Conservation (phyloP, 2,329 filamentous ascomycete species). For the Monosporascus sp. region DNA sequence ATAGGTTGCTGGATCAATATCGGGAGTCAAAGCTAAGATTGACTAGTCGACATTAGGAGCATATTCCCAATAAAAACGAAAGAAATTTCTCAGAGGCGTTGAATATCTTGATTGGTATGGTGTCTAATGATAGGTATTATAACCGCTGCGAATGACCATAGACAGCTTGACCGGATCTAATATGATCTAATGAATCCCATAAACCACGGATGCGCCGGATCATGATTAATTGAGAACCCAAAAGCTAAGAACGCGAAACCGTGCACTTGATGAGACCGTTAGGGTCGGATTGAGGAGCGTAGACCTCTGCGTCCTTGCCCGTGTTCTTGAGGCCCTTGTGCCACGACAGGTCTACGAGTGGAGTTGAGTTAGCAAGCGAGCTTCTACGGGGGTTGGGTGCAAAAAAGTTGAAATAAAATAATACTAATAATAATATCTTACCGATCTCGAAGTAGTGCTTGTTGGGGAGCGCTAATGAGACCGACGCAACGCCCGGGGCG, state of each 20-base stretch:
- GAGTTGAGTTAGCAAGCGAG: not conserved
- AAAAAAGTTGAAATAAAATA: too few relatives aligned
- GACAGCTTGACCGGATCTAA: slow-evolving; percentile 1
- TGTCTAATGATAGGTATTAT: slow-evolving; percentile 12
- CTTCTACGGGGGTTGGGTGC: not conserved
- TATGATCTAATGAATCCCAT: slow-evolving; percentile 2
- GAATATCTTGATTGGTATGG: slow-evolving; percentile 8
- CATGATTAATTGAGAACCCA: slow-evolving; percentile 6
- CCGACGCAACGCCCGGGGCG: slow-evolving; percentile 65
- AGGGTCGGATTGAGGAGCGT: slow-evolving; percentile 84
- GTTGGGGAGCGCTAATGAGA: slow-evolving; percentile 85
- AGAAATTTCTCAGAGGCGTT: not conserved
- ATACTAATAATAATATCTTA: too few relatives aligned
- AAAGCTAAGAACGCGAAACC: slow-evolving; percentile 55
- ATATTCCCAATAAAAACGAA: not conserved
- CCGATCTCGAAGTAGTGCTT: slow-evolving; percentile 98
- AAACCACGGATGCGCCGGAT: slow-evolving; percentile 12
- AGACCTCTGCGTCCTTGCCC: slow-evolving; percentile 91
- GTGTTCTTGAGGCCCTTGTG: slow-evolving; percentile 94
- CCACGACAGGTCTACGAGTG: slow-evolving; percentile 78
- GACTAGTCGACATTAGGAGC: not conserved
- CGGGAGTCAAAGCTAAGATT: not conserved
- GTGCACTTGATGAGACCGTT: slow-evolving; percentile 96
- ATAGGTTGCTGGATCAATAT: too few relatives aligned
- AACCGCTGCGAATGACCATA: slow-evolving; percentile 1